These are phyloP conservation scores for Arbutus unedo DNA, from an alignment of 148 eudicot genomes.

Conservation along the genomic window DNA sequence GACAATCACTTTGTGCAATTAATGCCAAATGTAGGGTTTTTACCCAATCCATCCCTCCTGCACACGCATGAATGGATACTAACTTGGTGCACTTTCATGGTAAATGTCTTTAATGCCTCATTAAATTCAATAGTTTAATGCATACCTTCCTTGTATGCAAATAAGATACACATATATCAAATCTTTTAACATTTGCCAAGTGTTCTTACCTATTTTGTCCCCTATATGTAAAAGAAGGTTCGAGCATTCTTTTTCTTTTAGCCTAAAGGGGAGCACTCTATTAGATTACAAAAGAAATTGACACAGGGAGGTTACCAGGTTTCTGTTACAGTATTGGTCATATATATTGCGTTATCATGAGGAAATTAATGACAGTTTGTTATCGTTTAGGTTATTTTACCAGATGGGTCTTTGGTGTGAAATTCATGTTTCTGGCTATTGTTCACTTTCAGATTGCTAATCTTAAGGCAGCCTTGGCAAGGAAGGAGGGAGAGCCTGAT, in stretches of 20 bases:
- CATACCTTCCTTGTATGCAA: background rate
- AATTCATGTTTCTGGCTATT: constrained; percentile 5
- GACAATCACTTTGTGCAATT: background rate
- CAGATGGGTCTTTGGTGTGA: background rate
- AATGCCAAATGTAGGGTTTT: background rate
- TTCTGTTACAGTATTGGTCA: background rate
- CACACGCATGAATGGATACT: background rate
- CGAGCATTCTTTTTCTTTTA: background rate
- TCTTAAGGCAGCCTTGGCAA: constrained; percentile 76
- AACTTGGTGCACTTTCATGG: background rate
- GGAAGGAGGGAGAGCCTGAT: constrained; percentile 61
- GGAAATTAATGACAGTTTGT: background rate
- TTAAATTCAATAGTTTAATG: background rate
- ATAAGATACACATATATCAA: background rate
- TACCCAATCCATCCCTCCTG: background rate
- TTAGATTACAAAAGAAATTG: background rate
- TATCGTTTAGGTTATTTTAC: background rate
- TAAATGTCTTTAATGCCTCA: no score
- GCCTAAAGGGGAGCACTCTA: background rate
- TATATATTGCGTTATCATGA: background rate
- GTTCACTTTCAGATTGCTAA: constrained; percentile 45
- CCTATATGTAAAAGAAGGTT: background rate
- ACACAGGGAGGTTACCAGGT: background rate
- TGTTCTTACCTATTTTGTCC: background rate
- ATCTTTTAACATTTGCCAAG: background rate